A percentile compares a stretch with the other conserved stretches of the same genome.
Conservation (phyloP, 2,329 filamentous ascomycete genomes). For the Camillea tinctor region DNA sequence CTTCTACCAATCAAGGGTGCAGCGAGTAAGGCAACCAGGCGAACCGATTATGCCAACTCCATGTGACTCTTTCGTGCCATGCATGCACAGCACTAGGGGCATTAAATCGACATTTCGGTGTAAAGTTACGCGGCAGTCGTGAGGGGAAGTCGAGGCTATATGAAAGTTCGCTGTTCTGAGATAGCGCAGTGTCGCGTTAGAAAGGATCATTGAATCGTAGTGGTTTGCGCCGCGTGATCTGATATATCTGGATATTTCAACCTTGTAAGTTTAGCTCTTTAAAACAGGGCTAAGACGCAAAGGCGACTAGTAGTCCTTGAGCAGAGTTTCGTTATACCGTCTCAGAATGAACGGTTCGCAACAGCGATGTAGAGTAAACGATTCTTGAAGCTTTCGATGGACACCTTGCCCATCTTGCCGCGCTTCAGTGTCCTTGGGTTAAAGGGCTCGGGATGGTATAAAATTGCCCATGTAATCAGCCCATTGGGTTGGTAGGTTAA, state of each 20-base stretch:
- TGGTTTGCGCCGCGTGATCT: background rate
- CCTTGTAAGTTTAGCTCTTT: background rate
- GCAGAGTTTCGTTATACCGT: background rate
- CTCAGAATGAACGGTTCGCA: background rate
- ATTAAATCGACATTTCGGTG: background rate
- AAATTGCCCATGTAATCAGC: background rate
- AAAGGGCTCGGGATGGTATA: conserved; percentile 10
- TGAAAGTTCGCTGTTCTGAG: background rate
- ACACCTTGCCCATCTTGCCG: conserved; percentile 6
- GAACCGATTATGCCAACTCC: conserved; percentile 19
- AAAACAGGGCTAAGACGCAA: background rate
- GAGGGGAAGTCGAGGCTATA: background rate
- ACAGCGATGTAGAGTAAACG: background rate
- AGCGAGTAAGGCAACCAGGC: conserved; percentile 21
- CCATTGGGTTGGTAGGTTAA: background rate
- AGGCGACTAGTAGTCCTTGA: background rate
- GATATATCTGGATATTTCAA: background rate
- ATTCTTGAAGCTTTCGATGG: conserved; percentile 10
- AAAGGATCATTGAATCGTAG: background rate
- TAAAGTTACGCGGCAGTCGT: background rate
- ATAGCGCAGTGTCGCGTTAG: background rate
- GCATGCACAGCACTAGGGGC: background rate
- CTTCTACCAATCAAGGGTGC: conserved; percentile 27
- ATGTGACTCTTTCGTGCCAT: conserved; percentile 3
- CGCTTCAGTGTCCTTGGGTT: conserved; percentile 7